These are phyloP conservation scores for Pseudogymnoascus sp. DNA, from an alignment of 2,329 filamentous ascomycete species.

Conservation along the genomic window DNA sequence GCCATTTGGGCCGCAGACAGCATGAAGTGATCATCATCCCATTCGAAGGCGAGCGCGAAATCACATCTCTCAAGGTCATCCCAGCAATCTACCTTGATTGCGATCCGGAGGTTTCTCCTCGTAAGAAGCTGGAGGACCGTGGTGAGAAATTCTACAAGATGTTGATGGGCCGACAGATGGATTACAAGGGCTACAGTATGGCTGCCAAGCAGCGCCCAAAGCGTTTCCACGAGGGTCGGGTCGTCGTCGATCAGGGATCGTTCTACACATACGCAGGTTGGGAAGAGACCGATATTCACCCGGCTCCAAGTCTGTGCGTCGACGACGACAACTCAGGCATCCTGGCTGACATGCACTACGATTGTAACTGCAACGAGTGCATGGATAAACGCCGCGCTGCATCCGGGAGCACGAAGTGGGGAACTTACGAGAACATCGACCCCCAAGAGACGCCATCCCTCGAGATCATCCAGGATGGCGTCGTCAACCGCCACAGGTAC, in stretches of 20 bases:
- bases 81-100: slow-evolving; percentile 18
- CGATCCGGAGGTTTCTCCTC: slow-evolving; percentile 11
- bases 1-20: slow-evolving; percentile 18
- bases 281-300: slow-evolving; percentile 16
- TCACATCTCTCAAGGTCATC: slow-evolving; percentile 23
- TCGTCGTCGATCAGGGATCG: slow-evolving; percentile 17
- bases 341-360: slow-evolving; percentile 16
- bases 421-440: slow-evolving; percentile 18
- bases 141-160: slow-evolving; percentile 21
- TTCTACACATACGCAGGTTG: slow-evolving; percentile 20
- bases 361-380: slow-evolving; percentile 16
- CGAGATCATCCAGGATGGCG: background rate
- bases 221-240: slow-evolving; percentile 17
- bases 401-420: slow-evolving; percentile 17
- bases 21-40: slow-evolving; percentile 21
- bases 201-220: slow-evolving; percentile 17
- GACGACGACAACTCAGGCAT: slow-evolving; percentile 18
- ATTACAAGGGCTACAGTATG: slow-evolving; percentile 20
- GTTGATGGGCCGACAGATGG: slow-evolving; percentile 19
- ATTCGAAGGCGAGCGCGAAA: slow-evolving; percentile 23
- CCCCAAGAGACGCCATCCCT: slow-evolving; percentile 14
- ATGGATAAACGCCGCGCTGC: slow-evolving; percentile 15
- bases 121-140: slow-evolving; percentile 16
- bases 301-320: slow-evolving; percentile 15
- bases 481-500: slow-evolving; percentile 14